A percentile compares a stretch with the other conserved stretches of the same genome.
Conservation (phyloP, 495 filamentous ascomycete species). For the Penicillium taxi region DNA sequence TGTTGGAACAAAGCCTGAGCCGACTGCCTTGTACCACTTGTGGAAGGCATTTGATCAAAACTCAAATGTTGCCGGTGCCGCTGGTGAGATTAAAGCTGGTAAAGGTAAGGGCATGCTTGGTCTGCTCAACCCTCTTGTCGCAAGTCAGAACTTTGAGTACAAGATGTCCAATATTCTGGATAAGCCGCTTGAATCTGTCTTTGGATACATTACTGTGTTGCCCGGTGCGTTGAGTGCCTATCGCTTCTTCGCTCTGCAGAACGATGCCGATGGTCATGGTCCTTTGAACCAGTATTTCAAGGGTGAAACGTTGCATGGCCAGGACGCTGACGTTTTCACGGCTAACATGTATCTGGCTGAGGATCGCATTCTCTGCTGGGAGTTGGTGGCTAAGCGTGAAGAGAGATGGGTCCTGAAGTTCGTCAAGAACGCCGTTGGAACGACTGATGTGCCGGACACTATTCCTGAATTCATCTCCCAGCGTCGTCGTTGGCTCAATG, state of each 20-base stretch:
- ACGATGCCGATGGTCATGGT: slow-evolving; percentile 90
- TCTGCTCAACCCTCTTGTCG: slow-evolving; percentile 88
- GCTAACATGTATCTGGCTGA: slow-evolving; percentile 99
- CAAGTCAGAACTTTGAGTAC: slow-evolving; percentile 98
- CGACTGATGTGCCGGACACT: slow-evolving; percentile 84
- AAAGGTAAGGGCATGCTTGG: slow-evolving; percentile 78
- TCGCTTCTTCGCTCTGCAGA: slow-evolving; percentile 92
- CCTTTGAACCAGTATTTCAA: slow-evolving; percentile 99
- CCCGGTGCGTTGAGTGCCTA: slow-evolving; percentile 94
- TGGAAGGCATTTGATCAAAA: slow-evolving; percentile 99
- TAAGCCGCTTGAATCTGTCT: slow-evolving; percentile 93
- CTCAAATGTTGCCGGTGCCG: slow-evolving; percentile 91
- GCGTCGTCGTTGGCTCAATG: slow-evolving; percentile 92
- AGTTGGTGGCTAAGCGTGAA: slow-evolving; percentile 89
- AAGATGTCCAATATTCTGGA: slow-evolving; percentile 99
- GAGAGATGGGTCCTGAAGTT: slow-evolving; percentile 98
- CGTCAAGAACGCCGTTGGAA: slow-evolving; percentile 88
- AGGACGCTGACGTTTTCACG: slow-evolving; percentile 96
- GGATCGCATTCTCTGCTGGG: slow-evolving; percentile 98
- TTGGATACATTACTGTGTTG: slow-evolving; percentile 95
- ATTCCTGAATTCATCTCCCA: slow-evolving; percentile 91
- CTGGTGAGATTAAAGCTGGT: slow-evolving; percentile 94
- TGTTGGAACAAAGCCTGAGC: slow-evolving; percentile 84
- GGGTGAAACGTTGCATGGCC: slow-evolving; percentile 91
- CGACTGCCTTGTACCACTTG: slow-evolving; percentile 86